Conservation (phyloP, 2,329 filamentous ascomycete species). For the Xylaria sp. region DNA sequence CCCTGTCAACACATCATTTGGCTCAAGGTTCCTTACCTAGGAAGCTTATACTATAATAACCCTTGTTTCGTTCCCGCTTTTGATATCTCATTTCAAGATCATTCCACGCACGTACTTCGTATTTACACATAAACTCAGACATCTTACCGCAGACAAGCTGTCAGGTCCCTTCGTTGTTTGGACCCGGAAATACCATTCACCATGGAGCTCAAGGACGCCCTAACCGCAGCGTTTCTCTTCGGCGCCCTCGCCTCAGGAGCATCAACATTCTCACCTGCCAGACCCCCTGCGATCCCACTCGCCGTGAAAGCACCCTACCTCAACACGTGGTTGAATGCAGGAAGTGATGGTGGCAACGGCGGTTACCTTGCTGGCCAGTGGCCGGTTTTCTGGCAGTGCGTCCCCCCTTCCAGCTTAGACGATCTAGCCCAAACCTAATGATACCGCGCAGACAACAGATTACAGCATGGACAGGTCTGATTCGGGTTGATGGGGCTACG, state of each 20-base stretch:
- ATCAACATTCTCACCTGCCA: constrained; percentile 67
- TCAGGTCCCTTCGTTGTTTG: neutral
- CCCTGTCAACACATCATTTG: constrained; percentile 16
- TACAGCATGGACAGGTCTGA: constrained; percentile 70
- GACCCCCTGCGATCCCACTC: constrained; percentile 72
- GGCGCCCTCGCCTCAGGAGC: constrained; percentile 38
- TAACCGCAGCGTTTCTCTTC: constrained; percentile 39
- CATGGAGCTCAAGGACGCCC: constrained; percentile 38
- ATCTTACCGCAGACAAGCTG: constrained; percentile 1
- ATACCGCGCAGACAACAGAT: constrained; percentile 52
- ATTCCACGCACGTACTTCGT: constrained; percentile 16
- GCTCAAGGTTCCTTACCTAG: constrained; percentile 12
- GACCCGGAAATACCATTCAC: constrained; percentile 6
- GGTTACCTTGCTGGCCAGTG: constrained; percentile 72
- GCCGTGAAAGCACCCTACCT: constrained; percentile 78
- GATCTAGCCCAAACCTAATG: constrained; percentile 20
- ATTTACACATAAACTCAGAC: constrained; percentile 15
- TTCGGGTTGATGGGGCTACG: constrained; percentile 67
- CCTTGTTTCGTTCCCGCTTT: constrained; percentile 11
- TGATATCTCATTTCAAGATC: constrained; percentile 28
- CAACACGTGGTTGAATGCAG: constrained; percentile 70
- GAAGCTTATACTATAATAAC: constrained; percentile 32
- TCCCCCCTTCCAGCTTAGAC: constrained; percentile 24
- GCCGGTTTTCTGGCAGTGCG: constrained; percentile 72
- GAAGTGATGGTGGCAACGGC: constrained; percentile 65